Base-by-base conservation (phyloP, 768 basidiomycete species). In the Tylopilus balloui region DNA sequence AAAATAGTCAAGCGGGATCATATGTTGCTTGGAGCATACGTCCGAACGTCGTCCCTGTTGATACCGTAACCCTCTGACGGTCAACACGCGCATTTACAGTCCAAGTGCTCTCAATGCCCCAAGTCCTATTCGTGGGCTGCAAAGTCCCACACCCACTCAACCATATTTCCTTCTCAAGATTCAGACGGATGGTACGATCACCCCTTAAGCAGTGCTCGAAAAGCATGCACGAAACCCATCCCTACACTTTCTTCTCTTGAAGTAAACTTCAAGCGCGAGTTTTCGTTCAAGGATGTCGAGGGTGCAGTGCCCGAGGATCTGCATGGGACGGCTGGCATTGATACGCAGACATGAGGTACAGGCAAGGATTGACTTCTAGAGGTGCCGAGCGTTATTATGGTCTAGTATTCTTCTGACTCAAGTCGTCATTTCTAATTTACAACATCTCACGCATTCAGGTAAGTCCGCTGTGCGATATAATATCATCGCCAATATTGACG, bases 1-100 rank as follows among this genome's bases (percentile, higher is more conserved):
- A 92, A 91, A 59, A 76, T 99, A 58, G 76, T 90, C 52, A 97
- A 97, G 72, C 95, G 98, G 65, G 96, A 98, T 64, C 96, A 98
- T 65, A 99, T 96, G 0, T 72, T 98, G 88, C 75, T 99, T 15
- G 83, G 96, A 63, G 83, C 89, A 92, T 93, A 66, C 53, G 84
- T 78, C 11, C 21, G 0, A 28, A 24, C 13, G 7, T 17, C 42
- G n/a, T 36, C 17, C 39, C 17, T 20, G 24, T 24, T 43, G 37
- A 40, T 13, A 36, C 39, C 46, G 47, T 34, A 17, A 45, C 35
- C n/a, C 34, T 9, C 13, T 3, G 42, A 36, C 21, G 31, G 28
- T 54, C 50, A 27, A 51, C 54, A 27, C 60, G 35, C 10, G 12
- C 45, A 25, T 43, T 41, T 39, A 20, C 65, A 96, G 94, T n/a